These are phyloP conservation scores for Malassezia slooffiae DNA, from an alignment of 1,284 basidiomycete genomes.

Conservation along the genomic window DNA sequence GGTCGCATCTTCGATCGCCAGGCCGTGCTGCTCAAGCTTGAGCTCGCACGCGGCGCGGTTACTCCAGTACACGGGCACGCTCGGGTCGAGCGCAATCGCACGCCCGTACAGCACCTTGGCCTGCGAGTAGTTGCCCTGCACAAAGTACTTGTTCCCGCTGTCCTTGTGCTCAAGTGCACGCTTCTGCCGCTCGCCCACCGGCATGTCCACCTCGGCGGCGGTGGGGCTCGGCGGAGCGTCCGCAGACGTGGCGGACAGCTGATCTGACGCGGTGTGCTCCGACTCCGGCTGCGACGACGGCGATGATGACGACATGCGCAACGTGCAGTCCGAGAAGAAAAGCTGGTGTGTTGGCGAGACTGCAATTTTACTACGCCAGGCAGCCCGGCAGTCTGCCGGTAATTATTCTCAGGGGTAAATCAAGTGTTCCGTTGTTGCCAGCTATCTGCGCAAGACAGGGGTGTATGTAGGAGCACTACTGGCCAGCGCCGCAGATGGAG, in stretches of 20 bases:
- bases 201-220: slow-evolving; percentile 18
- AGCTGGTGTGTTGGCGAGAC: too few relatives aligned
- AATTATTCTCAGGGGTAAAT: too few relatives aligned
- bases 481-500: slow-evolving; percentile 55
- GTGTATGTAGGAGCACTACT: too few relatives aligned
- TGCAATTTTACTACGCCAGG: too few relatives aligned
- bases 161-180: slow-evolving; percentile 27
- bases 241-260: slow-evolving; percentile 29
- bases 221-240: slow-evolving; percentile 30
- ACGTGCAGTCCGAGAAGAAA: too few relatives aligned
- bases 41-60: slow-evolving; percentile 45
- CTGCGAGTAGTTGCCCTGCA: slow-evolving; percentile 25
- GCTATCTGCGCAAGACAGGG: background rate
- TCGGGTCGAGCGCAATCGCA: slow-evolving; percentile 35
- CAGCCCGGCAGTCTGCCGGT: too few relatives aligned
- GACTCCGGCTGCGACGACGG: too few relatives aligned
- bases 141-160: slow-evolving; percentile 38
- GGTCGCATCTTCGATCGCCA: slow-evolving; percentile 47
- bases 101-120: slow-evolving; percentile 38
- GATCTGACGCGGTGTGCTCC: slow-evolving; percentile 19
- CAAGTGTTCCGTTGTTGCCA: too few relatives aligned
- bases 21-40: slow-evolving; percentile 44
- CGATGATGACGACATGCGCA: too few relatives aligned
- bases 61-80: slow-evolving; percentile 29
- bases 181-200: slow-evolving; percentile 23